Conservation (phyloP, 1,284 basidiomycete species). For the Microstroma glucosiphilum region DNA sequence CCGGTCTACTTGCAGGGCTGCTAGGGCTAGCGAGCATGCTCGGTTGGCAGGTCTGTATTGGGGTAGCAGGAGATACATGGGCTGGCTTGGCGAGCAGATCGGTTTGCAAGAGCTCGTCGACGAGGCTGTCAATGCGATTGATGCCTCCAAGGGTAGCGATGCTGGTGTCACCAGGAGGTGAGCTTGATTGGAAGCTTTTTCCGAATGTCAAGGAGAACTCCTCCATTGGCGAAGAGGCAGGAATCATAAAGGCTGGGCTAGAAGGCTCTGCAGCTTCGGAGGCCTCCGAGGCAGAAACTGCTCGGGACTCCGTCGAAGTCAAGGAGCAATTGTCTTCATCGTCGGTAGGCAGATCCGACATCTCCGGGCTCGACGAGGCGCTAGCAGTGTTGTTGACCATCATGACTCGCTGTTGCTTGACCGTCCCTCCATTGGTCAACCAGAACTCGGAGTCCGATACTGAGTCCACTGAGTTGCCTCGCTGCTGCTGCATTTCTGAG, state of each 20-base stretch:
- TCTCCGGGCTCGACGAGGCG: not conserved
- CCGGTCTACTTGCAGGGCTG: not conserved
- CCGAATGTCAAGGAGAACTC: not conserved
- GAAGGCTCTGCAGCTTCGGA: slow-evolving; percentile 1
- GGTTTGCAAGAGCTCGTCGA: slow-evolving; percentile 41
- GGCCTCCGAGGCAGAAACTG: not conserved
- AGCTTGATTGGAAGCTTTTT: not conserved
- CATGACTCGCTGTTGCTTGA: not conserved
- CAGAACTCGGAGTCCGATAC: not conserved
- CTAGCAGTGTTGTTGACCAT: not conserved
- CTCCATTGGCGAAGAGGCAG: not conserved
- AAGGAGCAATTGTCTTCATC: slow-evolving; percentile 16
- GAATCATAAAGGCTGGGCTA: not conserved
- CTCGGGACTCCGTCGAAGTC: not conserved
- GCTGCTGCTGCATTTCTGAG: slow-evolving; percentile 6
- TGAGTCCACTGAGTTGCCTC: too few relatives aligned
- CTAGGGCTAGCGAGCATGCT: too few relatives aligned
- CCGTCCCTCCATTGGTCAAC: not conserved
- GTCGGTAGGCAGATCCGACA: not conserved
- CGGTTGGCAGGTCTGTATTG: too few relatives aligned
- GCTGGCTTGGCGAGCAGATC: slow-evolving; percentile 32
- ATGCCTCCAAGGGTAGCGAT: slow-evolving; percentile 25
- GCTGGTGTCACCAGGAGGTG: slow-evolving; percentile 9
- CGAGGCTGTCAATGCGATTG: slow-evolving; percentile 42
- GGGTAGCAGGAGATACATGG: too few relatives aligned